Conservation (phyloP, 192 early-diverging fungal species). For the Jimgerdemannia flammicorona region DNA sequence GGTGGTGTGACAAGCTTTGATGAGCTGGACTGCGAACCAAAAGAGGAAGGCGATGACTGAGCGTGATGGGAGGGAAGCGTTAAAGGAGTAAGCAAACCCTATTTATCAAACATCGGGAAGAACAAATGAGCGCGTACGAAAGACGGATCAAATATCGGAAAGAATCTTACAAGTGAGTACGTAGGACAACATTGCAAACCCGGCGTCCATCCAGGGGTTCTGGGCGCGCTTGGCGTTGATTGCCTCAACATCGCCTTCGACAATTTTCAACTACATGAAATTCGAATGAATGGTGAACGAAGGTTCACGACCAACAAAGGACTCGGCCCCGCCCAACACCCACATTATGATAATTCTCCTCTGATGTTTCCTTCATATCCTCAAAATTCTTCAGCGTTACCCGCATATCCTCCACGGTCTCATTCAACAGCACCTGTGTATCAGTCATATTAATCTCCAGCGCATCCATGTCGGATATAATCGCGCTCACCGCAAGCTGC, state of each 20-base stretch:
- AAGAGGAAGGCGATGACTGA: slow-evolving; percentile 9
- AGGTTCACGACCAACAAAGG: background rate
- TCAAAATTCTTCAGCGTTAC: background rate
- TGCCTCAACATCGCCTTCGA: slow-evolving; percentile 29
- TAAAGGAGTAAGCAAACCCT: background rate
- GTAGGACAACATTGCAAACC: slow-evolving; percentile 16
- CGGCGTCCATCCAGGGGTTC: slow-evolving; percentile 31
- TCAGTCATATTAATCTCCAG: background rate
- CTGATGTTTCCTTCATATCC: background rate
- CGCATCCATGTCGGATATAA: background rate
- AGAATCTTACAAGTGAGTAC: background rate
- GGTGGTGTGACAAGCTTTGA: slow-evolving; percentile 7
- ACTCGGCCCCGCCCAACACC: background rate
- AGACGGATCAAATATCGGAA: background rate
- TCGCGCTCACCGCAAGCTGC: background rate
- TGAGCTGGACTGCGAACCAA: slow-evolving; percentile 10
- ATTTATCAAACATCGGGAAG: background rate
- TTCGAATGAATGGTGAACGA: background rate
- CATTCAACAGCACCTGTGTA: background rate
- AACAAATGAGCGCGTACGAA: background rate
- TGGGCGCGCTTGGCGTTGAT: slow-evolving; percentile 32
- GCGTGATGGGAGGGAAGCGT: background rate
- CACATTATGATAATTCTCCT: background rate
- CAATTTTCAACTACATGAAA: slow-evolving; percentile 21
- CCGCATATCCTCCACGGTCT: background rate